Conservation (phyloP, 345 rosid species). For the Xanthoceras sorbifolium region DNA sequence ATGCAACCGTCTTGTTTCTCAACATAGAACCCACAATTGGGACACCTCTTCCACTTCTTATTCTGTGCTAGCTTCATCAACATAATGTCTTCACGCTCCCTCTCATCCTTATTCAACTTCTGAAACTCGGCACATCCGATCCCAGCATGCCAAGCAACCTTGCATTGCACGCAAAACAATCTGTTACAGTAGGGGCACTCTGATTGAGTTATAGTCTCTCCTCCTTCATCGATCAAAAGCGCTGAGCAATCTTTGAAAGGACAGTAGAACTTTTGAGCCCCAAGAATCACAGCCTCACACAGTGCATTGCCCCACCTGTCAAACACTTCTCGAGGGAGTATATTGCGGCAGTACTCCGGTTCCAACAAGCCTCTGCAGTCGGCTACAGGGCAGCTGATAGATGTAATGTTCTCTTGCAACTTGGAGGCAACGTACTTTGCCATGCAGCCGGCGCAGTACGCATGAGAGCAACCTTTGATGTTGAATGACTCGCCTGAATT, state of each 20-base stretch:
- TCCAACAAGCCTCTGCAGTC: constrained; percentile 40
- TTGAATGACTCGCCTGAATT: constrained; percentile 16
- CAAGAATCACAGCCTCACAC: constrained; percentile 45
- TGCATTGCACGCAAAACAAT: constrained; percentile 48
- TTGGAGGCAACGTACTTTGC: constrained; percentile 37
- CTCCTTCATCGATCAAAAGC: constrained; percentile 43
- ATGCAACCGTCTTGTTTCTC: constrained; percentile 46
- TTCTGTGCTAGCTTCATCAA: constrained; percentile 39
- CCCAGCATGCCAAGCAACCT: constrained; percentile 53
- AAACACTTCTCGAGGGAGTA: constrained; percentile 21
- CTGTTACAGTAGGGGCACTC: constrained; percentile 49
- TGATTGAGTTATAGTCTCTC: constrained; percentile 18
- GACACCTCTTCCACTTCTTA: constrained; percentile 50
- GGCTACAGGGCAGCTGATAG: constrained; percentile 39
- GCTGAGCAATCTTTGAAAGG: constrained; percentile 46
- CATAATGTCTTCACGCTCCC: constrained; percentile 44
- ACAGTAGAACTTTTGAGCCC: constrained; percentile 38
- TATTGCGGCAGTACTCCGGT: constrained; percentile 35
- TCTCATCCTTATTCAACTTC: constrained; percentile 39
- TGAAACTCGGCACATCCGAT: constrained; percentile 39
- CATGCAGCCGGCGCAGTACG: constrained; percentile 42
- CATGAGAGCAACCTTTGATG: constrained; percentile 40
- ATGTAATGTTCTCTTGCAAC: constrained; percentile 37
- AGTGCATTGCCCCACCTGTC: constrained; percentile 53
- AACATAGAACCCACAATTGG: constrained; percentile 42